Evolutionary conservation across 1,284 basidiomycete species (phyloP), one percentile per base, ranked within the genome.

Genomic region (Tylopilus sp.): DNA sequence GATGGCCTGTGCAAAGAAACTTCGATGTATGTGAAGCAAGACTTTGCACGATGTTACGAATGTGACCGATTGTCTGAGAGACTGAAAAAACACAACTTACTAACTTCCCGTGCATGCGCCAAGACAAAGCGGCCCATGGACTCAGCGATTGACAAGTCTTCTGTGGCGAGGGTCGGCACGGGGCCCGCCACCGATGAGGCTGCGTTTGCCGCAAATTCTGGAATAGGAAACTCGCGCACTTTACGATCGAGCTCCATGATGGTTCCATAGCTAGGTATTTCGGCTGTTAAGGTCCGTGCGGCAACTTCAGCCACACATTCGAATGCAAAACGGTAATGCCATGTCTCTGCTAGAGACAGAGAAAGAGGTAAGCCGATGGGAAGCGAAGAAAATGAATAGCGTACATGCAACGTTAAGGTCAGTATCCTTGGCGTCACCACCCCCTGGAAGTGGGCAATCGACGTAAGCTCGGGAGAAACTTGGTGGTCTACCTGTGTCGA

Each of bases 161-260:
- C 63, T 3, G 60, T 30, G 1, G 52, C 15, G 13, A 55, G 31
- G 21, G 53, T 25, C 0, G 56, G 51, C 12, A 63, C 39, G 8
- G 56, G 46, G 8, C 47, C 42, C 10, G 52, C 46, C 21, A 46
- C 48, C 23, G 62, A 55, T 5, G 61, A 52, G 10, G 61, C 61
- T 13, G 65, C 63, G 11, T 70, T 70, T 3, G 70, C 70, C 15
- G 71, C 64, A 33, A 62, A 63, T 21, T 75, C 72, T n/a, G 81
- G 78, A 29, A 84, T 66, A 15, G 77, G 73, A 55, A 82, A 84
- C 52, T 86, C 82, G 42, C 82, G 77, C 12, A 88, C 77, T 65
- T 80, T 84, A 19, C 76, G 74, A 66, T 88, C 86, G 5, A 88
- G 73, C 40, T 86, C 86, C 76, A 85, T 79, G 59, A 88, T 82